Evolutionary conservation across 1,284 basidiomycete genomes (phyloP).

Genomic region (Malassezia caprae): DNA sequence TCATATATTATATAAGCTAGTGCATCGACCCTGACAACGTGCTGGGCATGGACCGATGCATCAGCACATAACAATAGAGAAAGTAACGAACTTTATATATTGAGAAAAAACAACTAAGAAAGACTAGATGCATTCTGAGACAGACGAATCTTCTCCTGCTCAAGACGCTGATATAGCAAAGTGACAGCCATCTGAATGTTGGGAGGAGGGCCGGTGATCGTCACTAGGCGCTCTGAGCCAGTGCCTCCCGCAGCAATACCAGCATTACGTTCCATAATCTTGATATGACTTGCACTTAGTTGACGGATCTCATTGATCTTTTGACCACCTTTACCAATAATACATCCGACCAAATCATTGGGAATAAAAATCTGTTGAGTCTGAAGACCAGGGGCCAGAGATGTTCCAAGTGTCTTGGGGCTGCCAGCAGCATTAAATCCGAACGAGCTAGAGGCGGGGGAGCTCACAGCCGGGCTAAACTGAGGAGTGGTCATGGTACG

Average conservation of each 20-base stretch:
- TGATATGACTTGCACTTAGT: slow-evolving; percentile 87
- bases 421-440: slow-evolving; percentile 16
- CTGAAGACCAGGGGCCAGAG: slow-evolving; percentile 58
- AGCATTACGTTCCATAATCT: slow-evolving; percentile 81
- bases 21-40: not conserved
- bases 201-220: slow-evolving; percentile 62
- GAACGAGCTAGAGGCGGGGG: not conserved
- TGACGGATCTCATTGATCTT: slow-evolving; percentile 99
- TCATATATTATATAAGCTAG: not conserved
- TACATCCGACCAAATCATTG: slow-evolving; percentile 91
- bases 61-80: too few species aligned
- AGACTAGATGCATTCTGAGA: slow-evolving; percentile 19
- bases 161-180: slow-evolving; percentile 65
- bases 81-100: too few species aligned
- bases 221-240: slow-evolving; percentile 51
- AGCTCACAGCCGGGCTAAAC: not conserved
- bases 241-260: slow-evolving; percentile 46
- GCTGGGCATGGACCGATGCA: too few species aligned
- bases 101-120: not conserved
- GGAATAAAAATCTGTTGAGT: slow-evolving; percentile 98
- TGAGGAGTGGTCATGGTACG: slow-evolving; percentile 14
- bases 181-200: slow-evolving; percentile 96
- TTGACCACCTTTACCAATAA: slow-evolving; percentile 94
- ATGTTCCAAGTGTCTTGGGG: slow-evolving; percentile 11
- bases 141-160: slow-evolving; percentile 45